A percentile compares a stretch with the other conserved stretches of the same genome.
These are phyloP conservation scores for Colletotrichum navitas DNA, from an alignment of 2,329 filamentous ascomycete species.

Conservation along the genomic window DNA sequence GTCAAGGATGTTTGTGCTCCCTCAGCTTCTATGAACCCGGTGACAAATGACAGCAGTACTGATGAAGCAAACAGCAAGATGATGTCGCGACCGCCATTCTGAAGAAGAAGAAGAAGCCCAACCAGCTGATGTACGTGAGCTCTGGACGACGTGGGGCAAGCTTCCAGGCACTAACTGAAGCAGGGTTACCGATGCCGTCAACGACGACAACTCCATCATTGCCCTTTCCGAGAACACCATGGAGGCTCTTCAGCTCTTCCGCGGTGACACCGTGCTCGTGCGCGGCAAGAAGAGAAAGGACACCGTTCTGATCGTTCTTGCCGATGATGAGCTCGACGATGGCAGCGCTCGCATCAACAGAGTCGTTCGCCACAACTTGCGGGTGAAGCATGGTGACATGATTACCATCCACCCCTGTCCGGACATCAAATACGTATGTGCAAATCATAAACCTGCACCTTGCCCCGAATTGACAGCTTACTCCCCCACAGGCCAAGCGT, in stretches of 20 bases:
- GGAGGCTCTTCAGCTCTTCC: constrained; percentile 98
- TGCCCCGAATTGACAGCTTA: constrained; percentile 44
- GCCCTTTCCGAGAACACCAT: constrained; percentile 98
- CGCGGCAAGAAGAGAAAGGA: constrained; percentile 99
- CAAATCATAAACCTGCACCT: not conserved
- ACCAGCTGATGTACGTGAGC: constrained; percentile 88
- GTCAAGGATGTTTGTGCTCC: constrained; percentile 78
- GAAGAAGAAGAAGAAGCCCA: constrained; percentile 99
- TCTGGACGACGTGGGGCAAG: constrained; percentile 10
- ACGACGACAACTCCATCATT: constrained; percentile 99
- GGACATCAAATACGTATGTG: constrained; percentile 98
- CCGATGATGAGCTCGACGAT: constrained; percentile 97
- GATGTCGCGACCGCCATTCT: constrained; percentile 96
- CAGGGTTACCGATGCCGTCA: constrained; percentile 97
- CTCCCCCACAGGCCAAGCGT: constrained; percentile 83
- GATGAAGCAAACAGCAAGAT: constrained; percentile 73
- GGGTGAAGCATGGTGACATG: constrained; percentile 98
- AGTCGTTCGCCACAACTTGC: constrained; percentile 97
- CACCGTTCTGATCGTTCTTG: constrained; percentile 96
- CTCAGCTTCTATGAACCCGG: constrained; percentile 40
- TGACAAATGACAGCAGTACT: constrained; percentile 47
- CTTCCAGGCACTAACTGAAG: constrained; percentile 41
- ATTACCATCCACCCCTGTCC: constrained; percentile 98
- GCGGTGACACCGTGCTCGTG: constrained; percentile 96
- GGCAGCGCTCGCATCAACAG: constrained; percentile 98